phyloP scores from a whole-genome alignment of 257 asterid species.

The Gentiana dahurica region DNA sequence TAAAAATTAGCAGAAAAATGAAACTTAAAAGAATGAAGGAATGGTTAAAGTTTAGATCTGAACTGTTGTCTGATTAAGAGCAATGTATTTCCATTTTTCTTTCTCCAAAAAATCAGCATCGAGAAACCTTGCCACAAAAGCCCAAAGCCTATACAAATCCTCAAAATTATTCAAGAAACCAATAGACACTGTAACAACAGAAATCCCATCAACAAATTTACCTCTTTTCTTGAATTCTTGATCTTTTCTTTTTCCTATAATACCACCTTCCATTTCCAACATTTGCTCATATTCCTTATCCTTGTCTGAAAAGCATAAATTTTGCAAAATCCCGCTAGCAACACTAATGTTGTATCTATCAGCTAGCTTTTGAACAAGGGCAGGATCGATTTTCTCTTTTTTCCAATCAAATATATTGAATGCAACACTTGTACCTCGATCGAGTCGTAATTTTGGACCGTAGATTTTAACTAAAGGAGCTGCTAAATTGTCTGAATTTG shows the following conservation, averaged over 20 bases:
- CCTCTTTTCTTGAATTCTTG: slow-evolving; percentile 12
- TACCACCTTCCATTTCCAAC: neutral
- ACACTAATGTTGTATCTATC: slow-evolving; percentile 58
- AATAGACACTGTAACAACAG: slow-evolving; percentile 43
- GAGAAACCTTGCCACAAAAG: slow-evolving; percentile 59
- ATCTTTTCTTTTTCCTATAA: neutral
- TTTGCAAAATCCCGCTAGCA: slow-evolving; percentile 39
- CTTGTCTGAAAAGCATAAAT: slow-evolving; percentile 39
- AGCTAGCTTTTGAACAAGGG: slow-evolving; percentile 66
- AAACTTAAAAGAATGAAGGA: too few species aligned
- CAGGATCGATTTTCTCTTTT: slow-evolving; percentile 59
- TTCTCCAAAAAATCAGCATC: slow-evolving; percentile 96
- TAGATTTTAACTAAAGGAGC: slow-evolving; percentile 33
- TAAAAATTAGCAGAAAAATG: too few species aligned
- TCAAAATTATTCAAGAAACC: slow-evolving; percentile 57
- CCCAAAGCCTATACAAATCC: slow-evolving; percentile 67
- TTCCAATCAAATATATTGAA: slow-evolving; percentile 84
- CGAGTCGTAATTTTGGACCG: slow-evolving; percentile 55
- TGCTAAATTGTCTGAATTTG: slow-evolving; percentile 41
- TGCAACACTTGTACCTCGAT: slow-evolving; percentile 55
- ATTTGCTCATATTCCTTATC: slow-evolving; percentile 25
- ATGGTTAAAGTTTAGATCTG: slow-evolving; percentile 30
- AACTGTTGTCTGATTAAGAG: slow-evolving; percentile 60
- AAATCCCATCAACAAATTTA: slow-evolving; percentile 22
- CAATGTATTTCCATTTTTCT: slow-evolving; percentile 76